A percentile compares a stretch with the other conserved stretches of the same genome.
Evolutionary conservation across 345 rosid species (phyloP).

Genomic region (Citrus reticulata): DNA sequence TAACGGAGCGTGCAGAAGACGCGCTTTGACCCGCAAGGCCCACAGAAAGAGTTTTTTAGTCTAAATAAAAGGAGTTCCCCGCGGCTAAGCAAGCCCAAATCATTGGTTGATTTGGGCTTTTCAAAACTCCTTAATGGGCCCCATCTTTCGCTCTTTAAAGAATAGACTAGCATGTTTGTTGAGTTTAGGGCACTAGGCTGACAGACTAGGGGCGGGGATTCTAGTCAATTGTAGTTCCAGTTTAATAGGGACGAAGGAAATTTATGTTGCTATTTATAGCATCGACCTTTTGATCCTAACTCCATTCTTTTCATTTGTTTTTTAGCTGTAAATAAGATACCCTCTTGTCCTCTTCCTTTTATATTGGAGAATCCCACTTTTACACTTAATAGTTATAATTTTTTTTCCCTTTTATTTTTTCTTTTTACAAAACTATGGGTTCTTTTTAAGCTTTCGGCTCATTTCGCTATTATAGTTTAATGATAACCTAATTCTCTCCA

Average conservation of each 20-base stretch:
- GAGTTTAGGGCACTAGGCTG: constrained; percentile 7
- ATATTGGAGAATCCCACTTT: neutral
- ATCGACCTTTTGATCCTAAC: constrained; percentile 14
- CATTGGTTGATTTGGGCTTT: constrained; percentile 26
- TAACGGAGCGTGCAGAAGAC: neutral
- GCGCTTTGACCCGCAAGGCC: neutral
- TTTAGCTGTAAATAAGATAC: constrained; percentile 8
- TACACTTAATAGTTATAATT: neutral
- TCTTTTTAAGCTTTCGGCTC: constrained; percentile 35
- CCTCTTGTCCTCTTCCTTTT: neutral
- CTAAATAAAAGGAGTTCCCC: neutral
- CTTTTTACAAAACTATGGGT: neutral
- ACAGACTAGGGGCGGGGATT: neutral
- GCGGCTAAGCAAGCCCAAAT: constrained; percentile 24
- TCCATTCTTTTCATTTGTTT: neutral
- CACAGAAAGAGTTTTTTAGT: constrained; percentile 14
- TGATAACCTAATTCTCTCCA: too few species aligned
- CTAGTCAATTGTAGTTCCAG: constrained; percentile 19
- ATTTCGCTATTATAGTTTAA: neutral
- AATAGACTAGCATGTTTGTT: neutral
- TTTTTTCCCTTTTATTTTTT: neutral
- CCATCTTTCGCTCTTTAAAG: constrained; percentile 10
- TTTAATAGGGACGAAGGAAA: constrained; percentile 21
- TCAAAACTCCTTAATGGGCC: constrained; percentile 2
- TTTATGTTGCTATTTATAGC: constrained; percentile 18